A percentile compares a stretch with the other conserved stretches of the same genome.
Evolutionary conservation across 352 stramenopile species (phyloP).

Genomic region (Phytophthora macrochlamydospora): DNA sequence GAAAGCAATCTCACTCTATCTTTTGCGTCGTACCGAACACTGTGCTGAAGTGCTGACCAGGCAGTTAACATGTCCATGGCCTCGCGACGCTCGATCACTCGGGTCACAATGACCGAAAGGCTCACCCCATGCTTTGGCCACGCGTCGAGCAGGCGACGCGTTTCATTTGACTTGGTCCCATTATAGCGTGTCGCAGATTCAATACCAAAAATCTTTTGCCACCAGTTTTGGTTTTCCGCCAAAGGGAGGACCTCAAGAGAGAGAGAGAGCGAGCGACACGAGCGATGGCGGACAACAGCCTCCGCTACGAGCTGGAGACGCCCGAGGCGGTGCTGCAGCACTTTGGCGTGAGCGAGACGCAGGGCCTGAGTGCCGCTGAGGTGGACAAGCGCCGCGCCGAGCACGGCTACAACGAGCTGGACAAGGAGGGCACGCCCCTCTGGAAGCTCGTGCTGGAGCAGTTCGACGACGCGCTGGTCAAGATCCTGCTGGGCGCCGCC

Average conservation of each 20-base stretch:
- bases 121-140: too few relatives aligned
- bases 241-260: background rate
- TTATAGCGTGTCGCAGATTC: background rate
- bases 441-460: conserved; percentile 98
- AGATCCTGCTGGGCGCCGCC: conserved; percentile 98
- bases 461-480: conserved; percentile 98
- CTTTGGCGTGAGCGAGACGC: conserved; percentile 68
- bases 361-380: conserved; percentile 54
- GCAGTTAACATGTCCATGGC: too few relatives aligned
- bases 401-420: conserved; percentile 89
- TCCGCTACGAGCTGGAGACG: conserved; percentile 72
- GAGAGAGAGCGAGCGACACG: background rate
- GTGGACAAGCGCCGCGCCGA: conserved; percentile 60
- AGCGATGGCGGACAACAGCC: conserved; percentile 29
- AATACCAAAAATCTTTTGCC: background rate
- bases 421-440: conserved; percentile 88
- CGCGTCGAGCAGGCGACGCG: too few relatives aligned
- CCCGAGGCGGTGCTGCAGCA: conserved; percentile 78
- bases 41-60: too few relatives aligned
- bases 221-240: background rate
- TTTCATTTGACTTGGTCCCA: too few relatives aligned
- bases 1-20: too few relatives aligned
- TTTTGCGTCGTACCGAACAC: too few relatives aligned
- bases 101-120: too few relatives aligned
- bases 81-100: too few relatives aligned